Evolutionary conservation across 768 basidiomycete genomes (phyloP), one percentile per base, ranked within the genome.

Genomic region (Mycena leptocephala): DNA sequence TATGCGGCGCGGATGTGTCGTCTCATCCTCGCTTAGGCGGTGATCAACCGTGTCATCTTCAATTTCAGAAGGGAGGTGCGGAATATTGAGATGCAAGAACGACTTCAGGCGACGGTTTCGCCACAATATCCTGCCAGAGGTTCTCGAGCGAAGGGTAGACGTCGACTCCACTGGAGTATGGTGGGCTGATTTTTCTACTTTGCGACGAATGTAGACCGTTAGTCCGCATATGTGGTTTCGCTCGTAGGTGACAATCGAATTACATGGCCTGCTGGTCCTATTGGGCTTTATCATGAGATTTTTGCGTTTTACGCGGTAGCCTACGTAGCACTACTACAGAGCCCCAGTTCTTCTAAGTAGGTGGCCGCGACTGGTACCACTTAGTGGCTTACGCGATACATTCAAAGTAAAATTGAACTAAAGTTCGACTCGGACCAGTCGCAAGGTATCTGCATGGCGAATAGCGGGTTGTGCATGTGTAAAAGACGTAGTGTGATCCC

Each of bases 81-180:
- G 63, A 61, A 66, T 16, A 59, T 70, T 13, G 69, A 75, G 55
- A 18, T 59, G 32, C 74, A 75, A 28, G 53, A 56, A 22, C 30
- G 53, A 14, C 22, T 75, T 14, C 68, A 70, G 61, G 39, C 56
- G 30, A 11, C 51, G 30, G 18, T 3, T 24, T 1, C 6, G 16
- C 26, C 67, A 39, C 72, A 67, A 20, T 41, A 24, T 35, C 30
- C 5, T 20, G 16, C 10, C 28, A 37, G 63, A 32, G 14, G 30
- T 10, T 24, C 65, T 2, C 53, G 58, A 1, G 26, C 30, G 5
- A 61, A 26, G 11, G 26, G 41, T 13, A 39, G 22, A 32, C 66
- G 62, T 6, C 51, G 72, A 8, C 46, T 39, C 2, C 72, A 74
- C 26, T 74, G 72, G 72, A 74, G 72, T 11, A 62, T 74, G 72